Conservation (phyloP, 768 basidiomycete species). For the Pisolithus tinctorius region DNA sequence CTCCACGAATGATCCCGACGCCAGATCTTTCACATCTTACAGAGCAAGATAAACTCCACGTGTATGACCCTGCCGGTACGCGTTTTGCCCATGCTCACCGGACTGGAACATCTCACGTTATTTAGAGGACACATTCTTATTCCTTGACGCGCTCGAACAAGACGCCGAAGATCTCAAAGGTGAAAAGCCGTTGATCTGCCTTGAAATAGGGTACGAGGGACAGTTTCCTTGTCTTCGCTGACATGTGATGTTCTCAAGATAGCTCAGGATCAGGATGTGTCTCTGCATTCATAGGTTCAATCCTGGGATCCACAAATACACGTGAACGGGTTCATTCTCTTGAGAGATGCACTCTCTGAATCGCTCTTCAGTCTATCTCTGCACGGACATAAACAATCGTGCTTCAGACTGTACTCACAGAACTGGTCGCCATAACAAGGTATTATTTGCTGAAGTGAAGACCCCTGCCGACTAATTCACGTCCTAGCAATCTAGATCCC, state of each 20-base stretch:
- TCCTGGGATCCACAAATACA: slow-evolving; percentile 55
- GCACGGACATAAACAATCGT: slow-evolving; percentile 83
- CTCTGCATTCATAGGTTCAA: slow-evolving; percentile 67
- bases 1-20: slow-evolving; percentile 69
- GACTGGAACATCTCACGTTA: background rate
- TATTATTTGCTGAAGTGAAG: slow-evolving; percentile 17
- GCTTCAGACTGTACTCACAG: slow-evolving; percentile 60
- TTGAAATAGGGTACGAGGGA: slow-evolving; percentile 80
- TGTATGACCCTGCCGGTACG: slow-evolving; percentile 89
- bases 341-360: background rate
- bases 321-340: slow-evolving; percentile 35
- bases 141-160: slow-evolving; percentile 88
- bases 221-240: background rate
- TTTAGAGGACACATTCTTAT: slow-evolving; percentile 90
- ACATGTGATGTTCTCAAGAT: background rate
- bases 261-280: slow-evolving; percentile 96
- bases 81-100: background rate
- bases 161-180: slow-evolving; percentile 56
- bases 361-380: slow-evolving; percentile 56
- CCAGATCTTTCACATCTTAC: slow-evolving; percentile 85
- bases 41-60: slow-evolving; percentile 59
- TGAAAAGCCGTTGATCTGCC: slow-evolving; percentile 53
- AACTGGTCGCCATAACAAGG: slow-evolving; percentile 74
- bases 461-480: background rate
- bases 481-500: slow-evolving; percentile 37